Base-by-base conservation (phyloP, 177 flowering plant genomes). In the Vitis hybrid region DNA sequence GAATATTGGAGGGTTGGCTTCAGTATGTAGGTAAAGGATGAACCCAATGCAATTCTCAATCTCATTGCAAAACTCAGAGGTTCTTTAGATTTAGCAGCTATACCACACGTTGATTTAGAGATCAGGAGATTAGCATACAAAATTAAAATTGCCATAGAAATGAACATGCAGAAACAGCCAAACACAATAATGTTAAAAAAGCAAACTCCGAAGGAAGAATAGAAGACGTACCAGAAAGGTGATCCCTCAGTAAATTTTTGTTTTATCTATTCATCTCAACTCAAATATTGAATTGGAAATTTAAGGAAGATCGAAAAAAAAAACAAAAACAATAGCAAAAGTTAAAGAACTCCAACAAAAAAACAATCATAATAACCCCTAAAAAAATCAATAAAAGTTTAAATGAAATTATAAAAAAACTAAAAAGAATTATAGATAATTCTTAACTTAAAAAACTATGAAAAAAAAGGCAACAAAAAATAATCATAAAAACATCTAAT, bases 1-100 rank as follows among this genome's bases (percentile, higher is more conserved):
- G 74, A 84, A 80, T 71, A 86, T 79, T 14, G 90, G 90, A 64
- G 90, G 90, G 70, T 84, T 65, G 19, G 88, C 90, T 72, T 86
- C 90, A 11, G 85, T 80, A 62, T 86, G 88, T 26, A 86, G 81
- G 74, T 86, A 86, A 56, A 84, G 81, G 71, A 86, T 62, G 90
- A 80, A 50, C 82, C 88, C 67, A 84, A 48, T 50, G 90, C 85
- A 68, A 81, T 75, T 65, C 74, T 59, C 72, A 84, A 26, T 76
- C 90, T 81, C 76, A 59, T 75, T 15, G 62, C 71, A 72, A 86
- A 86, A 74, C 75, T 74, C 55, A 78, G 60, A 54, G 78, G 76
- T 64, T 66, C 77, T 74, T 75, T 78, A 19, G 76, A 64, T 51
- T 64, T 77, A 51, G 48, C 85, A 84, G 88, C 61, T 3, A 72